Conservation (phyloP, 768 basidiomycete genomes). For the Lenzites betulinus region DNA sequence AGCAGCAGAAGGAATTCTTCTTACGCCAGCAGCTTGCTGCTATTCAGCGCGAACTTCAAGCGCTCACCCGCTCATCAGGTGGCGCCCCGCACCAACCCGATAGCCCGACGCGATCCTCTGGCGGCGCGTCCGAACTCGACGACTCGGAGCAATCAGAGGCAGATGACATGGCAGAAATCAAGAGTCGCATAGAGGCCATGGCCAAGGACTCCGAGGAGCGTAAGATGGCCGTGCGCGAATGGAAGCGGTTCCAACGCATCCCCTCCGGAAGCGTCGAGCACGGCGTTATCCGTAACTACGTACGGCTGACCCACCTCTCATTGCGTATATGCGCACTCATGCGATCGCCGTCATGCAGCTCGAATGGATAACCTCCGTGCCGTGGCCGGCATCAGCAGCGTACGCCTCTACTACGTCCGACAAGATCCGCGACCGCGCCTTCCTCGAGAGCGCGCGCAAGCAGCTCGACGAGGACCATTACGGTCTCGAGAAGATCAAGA, state of each 20-base stretch:
- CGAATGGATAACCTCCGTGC: slow-evolving; percentile 86
- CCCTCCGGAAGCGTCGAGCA: slow-evolving; percentile 89
- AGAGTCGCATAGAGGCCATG: slow-evolving; percentile 74
- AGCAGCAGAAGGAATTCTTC: slow-evolving; percentile 88
- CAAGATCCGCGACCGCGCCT: slow-evolving; percentile 52
- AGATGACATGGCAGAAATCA: slow-evolving; percentile 75
- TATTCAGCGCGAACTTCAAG: slow-evolving; percentile 73
- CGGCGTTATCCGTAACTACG: slow-evolving; percentile 84
- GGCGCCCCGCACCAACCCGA: not conserved
- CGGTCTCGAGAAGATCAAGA: slow-evolving; percentile 91
- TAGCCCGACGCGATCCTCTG: slow-evolving; percentile 7
- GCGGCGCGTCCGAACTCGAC: slow-evolving; percentile 55
- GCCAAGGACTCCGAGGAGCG: slow-evolving; percentile 75
- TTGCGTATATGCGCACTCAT: not conserved
- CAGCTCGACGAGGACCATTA: slow-evolving; percentile 92
- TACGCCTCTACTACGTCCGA: slow-evolving; percentile 30
- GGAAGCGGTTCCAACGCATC: slow-evolving; percentile 83
- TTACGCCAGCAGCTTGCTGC: slow-evolving; percentile 81
- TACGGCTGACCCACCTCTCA: slow-evolving; percentile 35
- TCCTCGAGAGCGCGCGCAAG: slow-evolving; percentile 67
- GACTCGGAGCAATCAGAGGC: slow-evolving; percentile 81
- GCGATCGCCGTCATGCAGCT: slow-evolving; percentile 46
- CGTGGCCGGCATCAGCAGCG: slow-evolving; percentile 59
- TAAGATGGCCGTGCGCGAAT: slow-evolving; percentile 80
- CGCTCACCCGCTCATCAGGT: slow-evolving; percentile 42